Conservation (phyloP, 2,329 filamentous ascomycete genomes). For the Fonsecaea monophora region DNA sequence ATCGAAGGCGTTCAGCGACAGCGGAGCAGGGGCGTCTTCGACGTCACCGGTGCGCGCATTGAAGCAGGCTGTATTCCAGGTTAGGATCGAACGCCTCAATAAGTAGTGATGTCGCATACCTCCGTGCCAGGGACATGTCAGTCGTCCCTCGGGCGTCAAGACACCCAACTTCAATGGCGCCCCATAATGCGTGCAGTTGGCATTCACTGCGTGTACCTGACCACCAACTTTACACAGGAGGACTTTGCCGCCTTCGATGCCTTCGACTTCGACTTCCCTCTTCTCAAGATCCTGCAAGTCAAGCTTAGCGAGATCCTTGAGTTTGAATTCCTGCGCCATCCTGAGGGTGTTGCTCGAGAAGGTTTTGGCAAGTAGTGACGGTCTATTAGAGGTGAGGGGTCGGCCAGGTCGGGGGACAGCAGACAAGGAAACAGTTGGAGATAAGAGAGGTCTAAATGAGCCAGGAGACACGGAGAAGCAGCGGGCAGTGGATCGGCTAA, state of each 20-base stretch:
- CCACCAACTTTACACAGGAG: conserved; percentile 80
- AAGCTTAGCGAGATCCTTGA: conserved; percentile 33
- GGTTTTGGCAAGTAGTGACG: conserved; percentile 7
- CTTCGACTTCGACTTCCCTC: conserved; percentile 87
- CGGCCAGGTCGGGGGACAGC: neutral
- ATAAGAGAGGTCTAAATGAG: conserved; percentile 21
- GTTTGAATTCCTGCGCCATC: conserved; percentile 40
- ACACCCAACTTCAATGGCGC: conserved; percentile 88
- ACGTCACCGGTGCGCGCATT: conserved; percentile 88
- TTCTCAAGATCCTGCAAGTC: conserved; percentile 13
- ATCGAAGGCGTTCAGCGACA: conserved; percentile 83
- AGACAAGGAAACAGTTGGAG: conserved; percentile 1
- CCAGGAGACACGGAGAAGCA: conserved; percentile 18
- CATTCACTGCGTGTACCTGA: conserved; percentile 77
- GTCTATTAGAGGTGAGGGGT: neutral
- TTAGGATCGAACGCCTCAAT: neutral
- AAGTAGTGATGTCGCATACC: conserved; percentile 60
- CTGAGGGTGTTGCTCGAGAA: conserved; percentile 22
- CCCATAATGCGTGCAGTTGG: conserved; percentile 90
- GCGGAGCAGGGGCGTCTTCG: conserved; percentile 90
- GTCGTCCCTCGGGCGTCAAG: conserved; percentile 76
- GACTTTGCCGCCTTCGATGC: conserved; percentile 83
- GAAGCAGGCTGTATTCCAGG: conserved; percentile 75
- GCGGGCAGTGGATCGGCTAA: conserved; percentile 12
- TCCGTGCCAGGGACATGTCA: conserved; percentile 97